Conservation (phyloP, 169 alveolate genomes). For the Plasmodium berghei region DNA sequence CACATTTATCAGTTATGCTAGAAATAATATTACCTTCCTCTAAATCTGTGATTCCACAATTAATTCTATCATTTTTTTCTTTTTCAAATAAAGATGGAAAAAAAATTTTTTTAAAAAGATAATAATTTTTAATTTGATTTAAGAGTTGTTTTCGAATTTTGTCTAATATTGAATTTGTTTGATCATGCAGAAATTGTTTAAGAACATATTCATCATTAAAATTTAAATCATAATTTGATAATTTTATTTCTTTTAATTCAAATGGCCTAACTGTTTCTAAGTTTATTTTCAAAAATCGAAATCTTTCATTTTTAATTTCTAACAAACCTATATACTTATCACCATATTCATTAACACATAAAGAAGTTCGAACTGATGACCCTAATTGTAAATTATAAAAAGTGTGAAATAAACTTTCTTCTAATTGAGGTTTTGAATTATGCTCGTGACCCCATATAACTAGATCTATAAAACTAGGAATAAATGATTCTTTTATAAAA, state of each 20-base stretch:
- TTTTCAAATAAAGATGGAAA: conserved; percentile 3
- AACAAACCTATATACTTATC: conserved; percentile 92
- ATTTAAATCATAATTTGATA: conserved; percentile 21
- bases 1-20: conserved; percentile 2
- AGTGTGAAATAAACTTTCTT: conserved; percentile 84
- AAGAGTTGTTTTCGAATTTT: conserved; percentile 11
- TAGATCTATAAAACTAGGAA: conserved; percentile 92
- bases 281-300: conserved; percentile 91
- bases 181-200: conserved; percentile 48
- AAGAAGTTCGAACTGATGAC: conserved; percentile 95
- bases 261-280: conserved; percentile 92
- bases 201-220: conserved; percentile 40
- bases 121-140: conserved; percentile 40
- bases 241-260: conserved; percentile 76
- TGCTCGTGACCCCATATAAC: conserved; percentile 98
- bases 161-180: conserved; percentile 11
- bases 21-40: conserved; percentile 24
- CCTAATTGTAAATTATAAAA: conserved; percentile 91
- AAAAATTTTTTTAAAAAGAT: conserved; percentile 26
- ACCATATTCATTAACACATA: conserved; percentile 93
- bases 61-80: not conserved
- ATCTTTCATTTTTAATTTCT: conserved; percentile 87
- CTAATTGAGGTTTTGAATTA: conserved; percentile 90
- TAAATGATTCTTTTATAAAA: conserved; percentile 89
- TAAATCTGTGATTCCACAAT: not conserved